Base-by-base conservation (phyloP, 225 moss, liverwort and hornwort species). In the Lunularia cruciata region DNA sequence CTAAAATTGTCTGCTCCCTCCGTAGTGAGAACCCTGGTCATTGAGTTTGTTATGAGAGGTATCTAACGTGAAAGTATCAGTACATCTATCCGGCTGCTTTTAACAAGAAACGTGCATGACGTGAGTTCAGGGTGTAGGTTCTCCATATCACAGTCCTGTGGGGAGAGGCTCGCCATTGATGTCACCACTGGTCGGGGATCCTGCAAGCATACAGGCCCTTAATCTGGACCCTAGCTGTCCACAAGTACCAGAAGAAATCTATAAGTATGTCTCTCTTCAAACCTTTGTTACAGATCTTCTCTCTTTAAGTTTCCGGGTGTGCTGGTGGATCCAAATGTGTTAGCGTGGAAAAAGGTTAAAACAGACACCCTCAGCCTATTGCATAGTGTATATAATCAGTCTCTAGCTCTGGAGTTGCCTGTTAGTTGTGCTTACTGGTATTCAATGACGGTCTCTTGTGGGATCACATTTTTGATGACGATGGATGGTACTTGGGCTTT, bases 181-280 rank as follows among this genome's bases (percentile, higher is more conserved):
- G 69, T 95, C 95, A 76, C 91, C 95, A 37, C 55, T 71, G 72
- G 84, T 88, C 60, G 90, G 86, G 65, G 92, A 95, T 74, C 78
- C 85, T 59, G 74, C 86, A 52, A 81, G 82, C 70, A 87, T 92
- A 60, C 87, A 87, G 72, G 95, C 95, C 37, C 86, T 95, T 51
- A 92, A 92, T 77, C 52, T 95, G 73, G 92, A 92, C 72, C 77
- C 88, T 52, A 92, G 92, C 77, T 90, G 89, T 78, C 84, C 95
- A 12, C 83, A 90, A 75, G 81, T 92, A 59, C 83, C 92, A 10
- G 92, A 85, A 67, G 90, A 88, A 47, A 81, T 95, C 20, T 72
- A 73, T 48, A 88, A 88, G 92, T 91, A 47, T 25, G 49, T 8
- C 40, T 13, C 4, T 51, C n/a, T 51, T n/a, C n/a, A n/a, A n/a